Base-by-base conservation (phyloP, 2,329 filamentous ascomycete species). In the Diplodia sapinea region DNA sequence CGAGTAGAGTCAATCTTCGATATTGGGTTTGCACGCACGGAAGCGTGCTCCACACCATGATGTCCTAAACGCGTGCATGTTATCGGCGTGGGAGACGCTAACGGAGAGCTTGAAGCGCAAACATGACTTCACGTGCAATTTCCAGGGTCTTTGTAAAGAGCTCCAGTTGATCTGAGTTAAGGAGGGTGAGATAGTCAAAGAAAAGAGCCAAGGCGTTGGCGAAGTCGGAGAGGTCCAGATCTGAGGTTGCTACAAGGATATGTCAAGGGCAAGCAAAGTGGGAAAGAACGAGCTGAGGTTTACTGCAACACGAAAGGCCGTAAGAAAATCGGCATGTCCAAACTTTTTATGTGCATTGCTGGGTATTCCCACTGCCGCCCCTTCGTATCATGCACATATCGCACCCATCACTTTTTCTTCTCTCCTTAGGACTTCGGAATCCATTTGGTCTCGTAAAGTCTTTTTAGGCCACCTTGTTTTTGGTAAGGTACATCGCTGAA, bases 381-480 rank as follows among this genome's bases (percentile, higher is more conserved):
- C 55, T 56, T 57, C 52, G 43, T 13, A 59, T 40, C 55, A 57
- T 57, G 64, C 64, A 66, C 64, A 66, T 13, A 20, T 57, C 43
- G 64, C 64, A 66, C 49, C 52, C 64, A 51, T 23, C 57, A 62
- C 50, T 51, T 51, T 62, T 38, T 40, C 29, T 23, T 17, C 23
- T 40, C 59, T 51, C 54, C 64, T 50, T 29, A 31, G 54, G 64
- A 59, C 64, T 57, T 66, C 64, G 54, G 43, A 59, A 66, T 56
- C 64, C 54, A 59, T 59, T 66, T 49, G 52, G 52, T 62, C 54
- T 67, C 65, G 49, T 67, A 67, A 67, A 56, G 13, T 62, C 64
- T 68, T 67, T 68, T 68, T 68, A 63, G 51, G 57, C 66, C 59
- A 64, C 59, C 56, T 56, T 68, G 33, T 67, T 63, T 67, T 67